phyloP scores from a whole-genome alignment of 1,139 yeast species.

The Blastobotrys arbuscula region DNA sequence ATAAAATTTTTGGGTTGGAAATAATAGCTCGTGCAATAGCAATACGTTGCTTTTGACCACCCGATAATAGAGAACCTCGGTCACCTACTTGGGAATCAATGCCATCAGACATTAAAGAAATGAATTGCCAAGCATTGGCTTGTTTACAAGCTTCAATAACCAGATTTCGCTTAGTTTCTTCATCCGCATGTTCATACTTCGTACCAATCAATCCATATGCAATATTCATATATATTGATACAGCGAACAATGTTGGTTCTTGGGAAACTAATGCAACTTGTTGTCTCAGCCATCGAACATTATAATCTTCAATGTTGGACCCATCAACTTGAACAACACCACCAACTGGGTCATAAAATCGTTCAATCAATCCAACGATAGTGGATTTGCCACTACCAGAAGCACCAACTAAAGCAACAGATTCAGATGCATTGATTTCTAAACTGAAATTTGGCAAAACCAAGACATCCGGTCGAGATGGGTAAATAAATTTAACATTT shows the following conservation, averaged over 20 bases:
- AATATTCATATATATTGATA: constrained; percentile 72
- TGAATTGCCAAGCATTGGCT: constrained; percentile 41
- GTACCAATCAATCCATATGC: constrained; percentile 63
- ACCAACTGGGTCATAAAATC: constrained; percentile 57
- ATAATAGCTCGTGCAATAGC: constrained; percentile 81
- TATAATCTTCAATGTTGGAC: constrained; percentile 53
- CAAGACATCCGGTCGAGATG: constrained; percentile 75
- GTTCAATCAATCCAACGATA: constrained; percentile 62
- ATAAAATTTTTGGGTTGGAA: constrained; percentile 54
- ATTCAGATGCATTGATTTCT: constrained; percentile 60
- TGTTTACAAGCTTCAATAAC: constrained; percentile 36
- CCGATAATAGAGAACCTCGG: constrained; percentile 53
- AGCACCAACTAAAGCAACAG: constrained; percentile 85
- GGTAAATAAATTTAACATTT: constrained; percentile 56
- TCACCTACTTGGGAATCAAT: constrained; percentile 52
- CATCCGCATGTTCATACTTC: constrained; percentile 42
- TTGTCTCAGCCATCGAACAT: constrained; percentile 66
- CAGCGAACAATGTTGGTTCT: constrained; percentile 77
- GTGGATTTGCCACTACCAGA: constrained; percentile 94
- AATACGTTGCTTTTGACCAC: constrained; percentile 88
- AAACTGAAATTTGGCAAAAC: constrained; percentile 64
- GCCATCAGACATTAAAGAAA: constrained; percentile 36
- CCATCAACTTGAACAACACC: constrained; percentile 70
- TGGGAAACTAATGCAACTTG: constrained; percentile 83
- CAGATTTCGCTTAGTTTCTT: constrained; percentile 30